Base-by-base conservation (phyloP, 179 eudicot genomes). In the Vitellaria paradoxa region DNA sequence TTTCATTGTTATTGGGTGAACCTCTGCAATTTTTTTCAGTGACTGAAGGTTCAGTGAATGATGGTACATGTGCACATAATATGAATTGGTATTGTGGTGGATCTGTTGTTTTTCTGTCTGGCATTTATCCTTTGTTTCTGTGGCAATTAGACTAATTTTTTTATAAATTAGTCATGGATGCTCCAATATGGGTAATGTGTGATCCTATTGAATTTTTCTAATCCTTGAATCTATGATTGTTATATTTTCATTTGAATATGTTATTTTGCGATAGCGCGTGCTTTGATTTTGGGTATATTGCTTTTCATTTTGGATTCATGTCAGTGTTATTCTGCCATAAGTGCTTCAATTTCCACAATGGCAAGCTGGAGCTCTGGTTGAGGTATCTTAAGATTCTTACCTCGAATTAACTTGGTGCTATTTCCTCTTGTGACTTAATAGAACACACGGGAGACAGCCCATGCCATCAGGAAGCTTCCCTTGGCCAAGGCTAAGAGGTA, bases 361-460 rank as follows among this genome's bases (percentile, higher is more conserved):
- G 7, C 7, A 2, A 60, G 56, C 37, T 42, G 13, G 14, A 8
- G 15, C 21, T 59, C 8, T 23, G 2, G 26, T 42, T 24, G 6
- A n/a, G 67, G 1, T 6, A 60, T 15, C 9, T 17, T 37, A 8
- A 1, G 24, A 14, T 9, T 26, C 42, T 49, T 4, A 40, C 9
- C 53, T 9, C 30, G 5, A 45, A 24, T 57, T n/a, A 14, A 37
- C 45, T 64, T 68, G n/a, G 5, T 23, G 9, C 21, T 23, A 9
- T 74, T 66, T 61, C 56, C 57, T 10, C 0, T 6, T 66, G 9
- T 68, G 61, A 37, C 42, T 37, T 55, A 15, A 56, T 56, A 88
- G 91, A 88, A 88, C 63, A 88, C 91, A 0, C 77, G 91, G 24
- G 91, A 88, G 82, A 88, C 91, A 0, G 91, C 91, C 2, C 87